Conservation (phyloP, 257 asterid genomes). For the Nicotiana obtusifolia region DNA sequence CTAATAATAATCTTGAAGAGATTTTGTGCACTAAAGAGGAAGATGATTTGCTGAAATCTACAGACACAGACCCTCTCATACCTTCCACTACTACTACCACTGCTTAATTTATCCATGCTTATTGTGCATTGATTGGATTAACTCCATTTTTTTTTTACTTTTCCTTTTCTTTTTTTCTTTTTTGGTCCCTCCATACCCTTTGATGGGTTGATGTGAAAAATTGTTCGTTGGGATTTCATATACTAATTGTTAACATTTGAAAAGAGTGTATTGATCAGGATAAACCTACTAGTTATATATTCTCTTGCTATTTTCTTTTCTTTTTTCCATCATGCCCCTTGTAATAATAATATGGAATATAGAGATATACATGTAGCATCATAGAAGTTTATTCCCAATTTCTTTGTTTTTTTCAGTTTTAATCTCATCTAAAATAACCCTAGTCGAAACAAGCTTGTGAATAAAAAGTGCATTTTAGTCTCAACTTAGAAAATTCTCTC, state of each 20-base stretch:
- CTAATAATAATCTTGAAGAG: constrained; percentile 24
- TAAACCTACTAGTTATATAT: not conserved
- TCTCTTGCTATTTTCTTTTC: constrained; percentile 13
- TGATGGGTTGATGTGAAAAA: constrained; percentile 26
- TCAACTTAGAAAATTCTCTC: not conserved
- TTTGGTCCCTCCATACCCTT: not conserved
- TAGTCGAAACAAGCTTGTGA: not conserved
- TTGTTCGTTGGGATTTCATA: constrained; percentile 24
- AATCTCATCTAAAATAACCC: not conserved
- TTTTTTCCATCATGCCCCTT: constrained; percentile 21
- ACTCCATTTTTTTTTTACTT: not conserved
- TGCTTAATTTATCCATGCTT: constrained; percentile 9
- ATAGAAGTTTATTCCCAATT: not conserved
- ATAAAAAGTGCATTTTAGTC: not conserved
- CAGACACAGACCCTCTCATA: constrained; percentile 56
- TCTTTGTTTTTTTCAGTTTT: not conserved
- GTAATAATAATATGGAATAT: not conserved
- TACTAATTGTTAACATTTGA: constrained; percentile 6
- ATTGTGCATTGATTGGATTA: constrained; percentile 26
- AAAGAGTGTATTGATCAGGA: not conserved
- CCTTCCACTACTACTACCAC: not conserved
- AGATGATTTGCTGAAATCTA: constrained; percentile 32
- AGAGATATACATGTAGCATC: not conserved
- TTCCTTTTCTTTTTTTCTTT: not conserved
- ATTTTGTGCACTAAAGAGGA: constrained; percentile 43